phyloP scores from a whole-genome alignment of 805 yeast species.

The Kodamaea restingae region DNA sequence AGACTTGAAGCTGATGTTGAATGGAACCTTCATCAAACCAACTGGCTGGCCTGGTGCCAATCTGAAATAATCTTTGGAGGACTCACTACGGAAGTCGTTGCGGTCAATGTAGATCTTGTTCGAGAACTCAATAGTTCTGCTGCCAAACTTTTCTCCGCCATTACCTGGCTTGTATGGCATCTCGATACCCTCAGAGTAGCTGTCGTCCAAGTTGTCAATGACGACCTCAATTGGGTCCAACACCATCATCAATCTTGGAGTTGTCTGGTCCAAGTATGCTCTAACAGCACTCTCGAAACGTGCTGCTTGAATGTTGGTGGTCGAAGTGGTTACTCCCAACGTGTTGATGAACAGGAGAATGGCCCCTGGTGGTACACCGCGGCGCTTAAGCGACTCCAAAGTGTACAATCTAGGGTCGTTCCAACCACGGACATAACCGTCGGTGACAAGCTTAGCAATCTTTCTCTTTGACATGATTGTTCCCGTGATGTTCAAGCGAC shows the following conservation, averaged over 20 bases:
- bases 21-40: constrained; percentile 89
- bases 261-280: constrained; percentile 78
- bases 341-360: constrained; percentile 89
- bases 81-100: constrained; percentile 67
- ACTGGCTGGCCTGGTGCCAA: constrained; percentile 92
- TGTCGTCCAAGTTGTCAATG: constrained; percentile 76
- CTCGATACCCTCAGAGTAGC: constrained; percentile 61
- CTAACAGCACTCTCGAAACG: constrained; percentile 90
- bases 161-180: constrained; percentile 90
- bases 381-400: constrained; percentile 87
- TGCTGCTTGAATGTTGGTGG: constrained; percentile 83
- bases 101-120: constrained; percentile 81
- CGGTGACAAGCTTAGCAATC: constrained; percentile 87
- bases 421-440: constrained; percentile 86
- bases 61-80: constrained; percentile 77
- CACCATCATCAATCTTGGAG: constrained; percentile 93
- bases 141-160: constrained; percentile 52
- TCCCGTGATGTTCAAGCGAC: constrained; percentile 92
- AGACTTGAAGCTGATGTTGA: constrained; percentile 66
- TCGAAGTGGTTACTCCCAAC: constrained; percentile 92
- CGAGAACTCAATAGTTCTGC: constrained; percentile 66
- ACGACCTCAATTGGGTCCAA: constrained; percentile 81
- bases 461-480: constrained; percentile 93
- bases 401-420: constrained; percentile 97
- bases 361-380: constrained; percentile 99